Base-by-base conservation (phyloP, 2,329 filamentous ascomycete genomes). In the Aspergillus chevalieri region DNA sequence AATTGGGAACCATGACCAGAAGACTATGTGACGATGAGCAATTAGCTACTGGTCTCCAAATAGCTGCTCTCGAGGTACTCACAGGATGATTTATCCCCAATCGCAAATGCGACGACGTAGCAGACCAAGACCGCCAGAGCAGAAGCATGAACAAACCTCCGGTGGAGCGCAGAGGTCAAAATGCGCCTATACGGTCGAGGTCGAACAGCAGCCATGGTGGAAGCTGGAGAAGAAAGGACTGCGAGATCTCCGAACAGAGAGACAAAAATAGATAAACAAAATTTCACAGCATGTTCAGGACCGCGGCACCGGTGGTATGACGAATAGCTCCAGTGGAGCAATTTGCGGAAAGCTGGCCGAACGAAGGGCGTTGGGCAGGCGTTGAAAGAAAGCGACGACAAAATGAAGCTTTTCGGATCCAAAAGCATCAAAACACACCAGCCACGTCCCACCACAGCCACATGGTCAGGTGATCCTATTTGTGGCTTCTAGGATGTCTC, bases 1-100 rank as follows among this genome's bases (percentile, higher is more conserved):
- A 36, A 95, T 61, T 21, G 90, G 90, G 57, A 95, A 89, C 86
- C 88, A 92, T 60, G 84, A 77, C 90, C 89, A 95, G 53, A 95
- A 73, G 46, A 83, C 88, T 92, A 58, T 24, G 6, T 12, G 22
- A 43, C 26, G 19, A 17, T 14, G 41, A 28, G 24, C 17, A 47
- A 15, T 30, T 28, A 22, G 14, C 28, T 47, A 19, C 10, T 24
- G 44, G 6, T 15, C 21, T 39, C 30, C 28, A 21, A 30, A 34
- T 8, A 17, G 17, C 38, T 41, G 7, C 10, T 15, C 38, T 10
- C 7, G 38, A 19, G 22, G 44, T 36, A 76, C 85, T 66, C 68
- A 90, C 87, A 78, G 43, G 85, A 85, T 58, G 79, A 78, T 76
- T 83, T 88, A 55, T 78, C 76, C 15, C 86, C 84, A 56, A 95